Base-by-base conservation (phyloP, 2,329 filamentous ascomycete genomes). In the Alternaria consortialis region DNA sequence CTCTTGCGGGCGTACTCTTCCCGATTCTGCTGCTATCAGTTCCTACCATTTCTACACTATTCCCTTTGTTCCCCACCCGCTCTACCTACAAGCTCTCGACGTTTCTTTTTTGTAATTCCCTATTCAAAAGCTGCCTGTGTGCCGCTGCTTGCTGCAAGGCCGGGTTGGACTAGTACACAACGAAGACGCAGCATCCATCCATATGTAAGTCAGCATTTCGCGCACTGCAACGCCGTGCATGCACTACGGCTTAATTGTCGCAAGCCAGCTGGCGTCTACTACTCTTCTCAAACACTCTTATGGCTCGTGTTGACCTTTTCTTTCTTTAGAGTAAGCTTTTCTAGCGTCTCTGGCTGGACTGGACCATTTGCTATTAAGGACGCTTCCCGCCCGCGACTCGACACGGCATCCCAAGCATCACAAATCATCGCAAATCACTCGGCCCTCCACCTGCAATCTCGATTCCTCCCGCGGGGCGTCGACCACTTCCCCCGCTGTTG, bases 311-410 rank as follows among this genome's bases (percentile, higher is more conserved):
- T 59, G 29, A 65, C 68, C 57, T 51, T 56, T 69, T 66, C 63
- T 64, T 66, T 70, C 56, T 72, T 66, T 66, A 69, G 66, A 66
- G 63, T 67, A 63, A 61, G 63, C 63, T 62, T 64, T 63, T 60
- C 68, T 69, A 70, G 70, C 61, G 65, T 40, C 57, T 60, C 54
- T 59, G 56, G 58, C 61, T 66, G 58, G 52, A 56, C 40, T 36
- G 32, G 40, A 47, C 48, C 51, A 36, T 52, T 56, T 59, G 53
- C 56, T 63, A 60, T 59, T 64, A 69, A 67, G 68, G 52, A 42
- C 51, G 50, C 40, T 42, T 51, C 42, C 44, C 56, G 44, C 64
- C 64, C 60, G 56, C 53, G 31, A 36, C 56, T 48, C 46, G 31
- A 50, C 46, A 39, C 52, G 23, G 20, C 52, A 25, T 25, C 42